These are phyloP conservation scores for Blastosporella zonata DNA, from an alignment of 1,284 basidiomycete species.

Conservation along the genomic window DNA sequence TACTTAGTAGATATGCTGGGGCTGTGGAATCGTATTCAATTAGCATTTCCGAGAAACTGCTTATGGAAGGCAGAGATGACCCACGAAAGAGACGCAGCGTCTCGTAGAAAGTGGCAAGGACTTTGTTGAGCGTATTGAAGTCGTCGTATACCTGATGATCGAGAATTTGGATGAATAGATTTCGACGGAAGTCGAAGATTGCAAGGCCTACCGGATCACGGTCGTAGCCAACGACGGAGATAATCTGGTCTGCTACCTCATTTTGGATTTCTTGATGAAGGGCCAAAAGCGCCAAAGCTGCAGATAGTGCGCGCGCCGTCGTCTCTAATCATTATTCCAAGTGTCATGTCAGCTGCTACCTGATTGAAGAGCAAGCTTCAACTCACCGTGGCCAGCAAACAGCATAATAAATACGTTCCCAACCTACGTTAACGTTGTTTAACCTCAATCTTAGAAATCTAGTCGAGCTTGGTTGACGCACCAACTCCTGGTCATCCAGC, in stretches of 20 bases:
- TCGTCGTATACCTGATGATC: conserved; percentile 38
- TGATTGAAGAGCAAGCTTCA: background rate
- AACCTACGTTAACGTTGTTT: conserved; percentile 31
- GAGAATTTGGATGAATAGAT: background rate
- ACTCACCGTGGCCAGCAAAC: conserved; percentile 53
- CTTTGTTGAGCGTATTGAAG: conserved; percentile 42
- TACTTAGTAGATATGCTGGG: conserved; percentile 29
- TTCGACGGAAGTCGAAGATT: background rate
- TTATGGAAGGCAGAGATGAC: conserved; percentile 3
- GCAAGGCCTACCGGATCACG: conserved; percentile 34
- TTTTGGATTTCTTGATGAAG: conserved; percentile 43
- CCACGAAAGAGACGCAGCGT: conserved; percentile 44
- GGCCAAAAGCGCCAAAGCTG: conserved; percentile 43
- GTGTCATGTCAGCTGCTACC: background rate
- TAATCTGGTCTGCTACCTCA: conserved; percentile 43
- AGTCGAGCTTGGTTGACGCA: conserved; percentile 20
- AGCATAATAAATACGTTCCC: conserved; percentile 52
- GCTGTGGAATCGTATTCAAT: conserved; percentile 19
- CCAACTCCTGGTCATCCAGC: conserved; percentile 47
- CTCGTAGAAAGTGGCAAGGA: conserved; percentile 44
- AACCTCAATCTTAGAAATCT: background rate
- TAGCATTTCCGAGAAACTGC: background rate
- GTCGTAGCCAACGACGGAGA: conserved; percentile 36
- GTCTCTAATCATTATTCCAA: conserved; percentile 36
- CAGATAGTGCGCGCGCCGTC: conserved; percentile 44